Percentiles rank a stretch among this genome's conserved stretches.
phyloP scores from a whole-genome alignment of 257 asterid species.

The Eucommia ulmoides region DNA sequence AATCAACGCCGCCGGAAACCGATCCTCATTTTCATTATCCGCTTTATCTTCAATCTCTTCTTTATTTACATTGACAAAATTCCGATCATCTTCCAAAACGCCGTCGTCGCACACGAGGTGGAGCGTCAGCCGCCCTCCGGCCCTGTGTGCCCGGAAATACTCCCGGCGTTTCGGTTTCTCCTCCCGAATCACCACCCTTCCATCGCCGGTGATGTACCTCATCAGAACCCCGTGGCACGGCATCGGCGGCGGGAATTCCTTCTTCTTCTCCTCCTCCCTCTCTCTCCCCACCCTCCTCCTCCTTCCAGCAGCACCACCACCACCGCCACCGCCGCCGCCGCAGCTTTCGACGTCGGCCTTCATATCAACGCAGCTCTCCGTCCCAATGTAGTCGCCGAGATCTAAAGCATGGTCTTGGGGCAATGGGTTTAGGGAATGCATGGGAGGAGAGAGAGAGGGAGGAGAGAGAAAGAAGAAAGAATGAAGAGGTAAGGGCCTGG shows the following conservation, averaged over 20 bases:
- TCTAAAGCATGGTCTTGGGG: conserved; percentile 8
- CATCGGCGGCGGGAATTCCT: conserved; percentile 61
- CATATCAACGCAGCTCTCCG: conserved; percentile 36
- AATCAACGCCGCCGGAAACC: no score
- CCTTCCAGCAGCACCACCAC: conserved; percentile 8
- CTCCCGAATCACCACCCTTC: conserved; percentile 42
- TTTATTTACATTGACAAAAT: conserved; percentile 3
- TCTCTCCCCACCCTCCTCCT: conserved; percentile 2
- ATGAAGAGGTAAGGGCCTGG: conserved; percentile 5
- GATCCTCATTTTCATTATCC: no score
- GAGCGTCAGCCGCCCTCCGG: conserved; percentile 44
- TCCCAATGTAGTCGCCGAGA: conserved; percentile 38
- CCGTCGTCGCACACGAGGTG: conserved; percentile 26
- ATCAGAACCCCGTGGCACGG: conserved; percentile 50
- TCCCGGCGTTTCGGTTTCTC: conserved; percentile 45
- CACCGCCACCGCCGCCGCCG: not conserved
- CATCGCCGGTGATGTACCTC: conserved; percentile 36
- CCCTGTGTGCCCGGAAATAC: conserved; percentile 42
- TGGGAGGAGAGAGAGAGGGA: conserved; percentile 11
- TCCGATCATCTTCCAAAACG: conserved; percentile 2
- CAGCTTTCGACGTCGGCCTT: conserved; percentile 13
- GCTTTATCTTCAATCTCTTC: no score
- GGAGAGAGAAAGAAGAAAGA: not conserved
- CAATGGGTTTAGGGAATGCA: conserved; percentile 16
- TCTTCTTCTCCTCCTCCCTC: conserved; percentile 6